Conservation (phyloP, 805 yeast genomes). For the Kuraishia borneana region DNA sequence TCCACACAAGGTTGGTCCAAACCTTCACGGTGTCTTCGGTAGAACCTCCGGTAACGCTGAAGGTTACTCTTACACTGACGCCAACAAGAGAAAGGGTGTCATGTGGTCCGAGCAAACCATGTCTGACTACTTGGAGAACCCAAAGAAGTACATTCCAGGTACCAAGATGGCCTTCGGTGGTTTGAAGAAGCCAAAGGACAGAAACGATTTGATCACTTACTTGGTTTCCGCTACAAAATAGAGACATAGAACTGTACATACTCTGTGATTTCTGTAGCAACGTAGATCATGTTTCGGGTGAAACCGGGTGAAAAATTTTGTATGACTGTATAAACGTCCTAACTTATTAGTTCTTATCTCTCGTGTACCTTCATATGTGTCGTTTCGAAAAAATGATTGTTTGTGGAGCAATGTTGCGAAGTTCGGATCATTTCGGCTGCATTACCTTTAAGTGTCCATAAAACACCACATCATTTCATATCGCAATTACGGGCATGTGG, state of each 20-base stretch:
- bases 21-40: slow-evolving; percentile 89
- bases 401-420: background rate
- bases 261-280: too few species aligned
- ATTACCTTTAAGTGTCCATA: too few species aligned
- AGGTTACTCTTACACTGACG: slow-evolving; percentile 95
- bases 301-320: too few species aligned
- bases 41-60: slow-evolving; percentile 86
- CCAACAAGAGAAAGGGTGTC: slow-evolving; percentile 94
- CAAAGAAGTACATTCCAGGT: slow-evolving; percentile 99
- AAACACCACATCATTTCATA: too few species aligned
- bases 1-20: slow-evolving; percentile 98
- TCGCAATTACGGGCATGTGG: slow-evolving; percentile 72
- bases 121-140: slow-evolving; percentile 96
- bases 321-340: too few species aligned
- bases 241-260: too few species aligned
- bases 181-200: slow-evolving; percentile 97
- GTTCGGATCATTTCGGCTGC: background rate
- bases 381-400: too few species aligned
- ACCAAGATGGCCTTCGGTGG: slow-evolving; percentile 99
- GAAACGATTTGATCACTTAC: slow-evolving; percentile 93
- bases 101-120: slow-evolving; percentile 79
- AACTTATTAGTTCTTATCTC: too few species aligned
- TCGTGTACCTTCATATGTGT: too few species aligned
- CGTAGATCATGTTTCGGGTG: too few species aligned
- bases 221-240: slow-evolving; percentile 45